Base-by-base conservation (phyloP, 345 rosid genomes). In the Corchorus capsularis region DNA sequence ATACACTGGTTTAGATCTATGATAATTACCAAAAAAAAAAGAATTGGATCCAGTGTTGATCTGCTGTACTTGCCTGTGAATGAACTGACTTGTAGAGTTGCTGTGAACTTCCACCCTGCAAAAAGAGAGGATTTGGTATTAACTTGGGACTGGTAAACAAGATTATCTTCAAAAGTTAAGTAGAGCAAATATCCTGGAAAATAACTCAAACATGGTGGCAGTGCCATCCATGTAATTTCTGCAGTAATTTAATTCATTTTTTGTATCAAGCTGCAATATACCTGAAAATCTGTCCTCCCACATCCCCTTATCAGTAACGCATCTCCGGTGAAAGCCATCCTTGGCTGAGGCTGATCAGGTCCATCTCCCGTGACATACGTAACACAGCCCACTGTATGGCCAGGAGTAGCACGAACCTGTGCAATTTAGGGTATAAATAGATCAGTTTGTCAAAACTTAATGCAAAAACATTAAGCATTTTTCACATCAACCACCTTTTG, bases 201-300 rank as follows among this genome's bases (percentile, higher is more conserved):
- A 27, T 13, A 49, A 27, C 4, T 19, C 35, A 68, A 47, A 68
- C 7, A 27, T 14, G 13, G 27, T 14, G 41, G 14, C 37, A 7
- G 6, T 20, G 19, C 3, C n/a, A 27, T 62, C 46, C 41, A 14
- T 7, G 15, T 8, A 2, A 39, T 39, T 3, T 39, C 1, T 39
- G 6, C 43, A 2, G n/a, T n/a, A n/a, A 46, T 16, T 54, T 22
- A 17, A 17, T 34, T 53, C 17, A n/a, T 12, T 37, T 69, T 74
- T 60, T 67, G 22, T 17, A 35, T 43, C 19, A 56, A 69, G 61
- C 4, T 56, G 39, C 22, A 34, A 63, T 6, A 65, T 17, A 93
- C 99, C 98, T 96, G 99, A 81, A 96, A 96, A 85, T 93, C 98
- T 3, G 99, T 93, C 80, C 99, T 92, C 22, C 99, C 99, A 78